A percentile compares a stretch with the other conserved stretches of the same genome.
These are phyloP conservation scores for Pleurotus sapidus DNA, from an alignment of 768 basidiomycete species.

Conservation along the genomic window DNA sequence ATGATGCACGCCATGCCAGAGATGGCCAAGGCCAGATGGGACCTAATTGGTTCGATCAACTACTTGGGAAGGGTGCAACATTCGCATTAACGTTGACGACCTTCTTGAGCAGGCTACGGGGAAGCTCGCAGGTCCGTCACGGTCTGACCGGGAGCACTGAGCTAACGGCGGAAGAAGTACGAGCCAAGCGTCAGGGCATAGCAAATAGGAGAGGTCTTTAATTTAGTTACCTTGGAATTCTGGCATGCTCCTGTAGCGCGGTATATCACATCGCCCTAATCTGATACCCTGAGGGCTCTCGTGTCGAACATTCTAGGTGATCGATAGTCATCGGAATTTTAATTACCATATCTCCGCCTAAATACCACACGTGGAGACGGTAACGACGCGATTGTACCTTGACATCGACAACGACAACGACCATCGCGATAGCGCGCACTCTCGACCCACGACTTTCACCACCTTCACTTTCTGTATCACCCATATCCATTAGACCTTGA, in stretches of 20 bases:
- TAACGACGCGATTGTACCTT: background rate
- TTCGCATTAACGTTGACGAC: too few species aligned
- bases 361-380: background rate
- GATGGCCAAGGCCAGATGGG: too few species aligned
- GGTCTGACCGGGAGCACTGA: background rate
- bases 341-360: background rate
- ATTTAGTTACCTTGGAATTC: too few species aligned
- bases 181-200: too few species aligned
- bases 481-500: background rate
- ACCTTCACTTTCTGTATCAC: background rate
- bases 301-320: background rate
- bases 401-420: background rate
- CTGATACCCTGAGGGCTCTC: background rate
- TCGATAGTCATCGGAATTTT: background rate
- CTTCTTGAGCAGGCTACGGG: background rate
- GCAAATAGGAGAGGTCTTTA: too few species aligned
- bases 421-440: background rate
- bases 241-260: background rate
- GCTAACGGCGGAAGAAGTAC: too few species aligned
- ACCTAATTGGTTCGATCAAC: too few species aligned
- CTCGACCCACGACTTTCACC: background rate
- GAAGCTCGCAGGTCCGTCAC: background rate
- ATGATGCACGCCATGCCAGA: background rate
- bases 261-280: background rate
- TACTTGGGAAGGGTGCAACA: constrained; percentile 4